A percentile compares a stretch with the other conserved stretches of the same genome.
Evolutionary conservation across 164 flowering plant species (phyloP).

Genomic region (Liriodendron chinense): DNA sequence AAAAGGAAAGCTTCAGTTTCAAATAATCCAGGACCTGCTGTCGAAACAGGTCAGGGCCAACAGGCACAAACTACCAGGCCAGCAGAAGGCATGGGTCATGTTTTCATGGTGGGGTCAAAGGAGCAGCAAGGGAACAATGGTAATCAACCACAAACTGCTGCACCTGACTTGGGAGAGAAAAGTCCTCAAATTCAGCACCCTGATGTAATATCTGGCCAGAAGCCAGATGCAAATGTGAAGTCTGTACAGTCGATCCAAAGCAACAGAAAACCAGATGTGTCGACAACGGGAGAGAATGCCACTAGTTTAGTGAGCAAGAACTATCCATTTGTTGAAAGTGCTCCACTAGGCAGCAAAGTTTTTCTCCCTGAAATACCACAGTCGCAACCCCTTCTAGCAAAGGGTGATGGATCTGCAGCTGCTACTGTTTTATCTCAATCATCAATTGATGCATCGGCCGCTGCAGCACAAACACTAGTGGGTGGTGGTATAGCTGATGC

Average conservation of each 20-base stretch:
- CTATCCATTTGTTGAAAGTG: neutral
- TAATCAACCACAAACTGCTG: conserved; percentile 5
- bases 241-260: conserved; percentile 6
- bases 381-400: too few relatives aligned
- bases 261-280: conserved; percentile 4
- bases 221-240: conserved; percentile 10
- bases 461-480: conserved; percentile 15
- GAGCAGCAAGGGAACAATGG: conserved; percentile 17
- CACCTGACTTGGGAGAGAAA: neutral
- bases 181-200: neutral
- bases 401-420: neutral
- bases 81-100: conserved; percentile 1
- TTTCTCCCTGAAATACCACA: too few relatives aligned
- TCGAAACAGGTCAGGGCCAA: neutral
- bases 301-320: neutral
- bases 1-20: conserved; percentile 18
- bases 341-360: neutral
- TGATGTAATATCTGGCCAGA: neutral
- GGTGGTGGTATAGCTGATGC: conserved; percentile 31
- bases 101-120: conserved; percentile 1
- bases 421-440: neutral
- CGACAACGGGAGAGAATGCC: conserved; percentile 5
- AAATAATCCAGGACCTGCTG: neutral
- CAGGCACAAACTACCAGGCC: neutral
- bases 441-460: neutral